Conservation (phyloP, 83 land plant genomes). For the Picea abies region DNA sequence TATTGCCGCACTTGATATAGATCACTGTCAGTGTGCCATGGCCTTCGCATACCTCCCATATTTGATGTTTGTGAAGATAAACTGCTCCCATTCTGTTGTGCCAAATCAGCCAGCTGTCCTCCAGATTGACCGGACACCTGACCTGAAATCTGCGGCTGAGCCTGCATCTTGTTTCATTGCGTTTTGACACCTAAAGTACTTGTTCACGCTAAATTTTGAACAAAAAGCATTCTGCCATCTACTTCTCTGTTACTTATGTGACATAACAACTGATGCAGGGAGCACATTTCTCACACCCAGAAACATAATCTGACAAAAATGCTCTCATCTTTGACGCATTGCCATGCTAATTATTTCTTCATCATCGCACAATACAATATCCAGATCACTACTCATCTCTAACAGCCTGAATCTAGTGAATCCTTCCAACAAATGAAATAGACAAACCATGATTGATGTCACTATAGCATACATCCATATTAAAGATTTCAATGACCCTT, state of each 20-base stretch:
- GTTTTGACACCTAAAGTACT: no score
- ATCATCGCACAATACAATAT: neutral
- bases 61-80: conserved; percentile 31
- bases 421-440: neutral
- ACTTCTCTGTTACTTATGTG: neutral
- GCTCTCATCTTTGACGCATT: neutral
- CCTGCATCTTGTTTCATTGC: conserved; percentile 38
- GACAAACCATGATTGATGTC: neutral
- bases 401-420: conserved; percentile 5
- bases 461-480: neutral
- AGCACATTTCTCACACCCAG: neutral
- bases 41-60: conserved; percentile 13
- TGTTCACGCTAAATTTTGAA: no score
- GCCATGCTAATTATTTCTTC: neutral
- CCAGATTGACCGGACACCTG: conserved; percentile 47
- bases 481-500: neutral
- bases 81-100: conserved; percentile 45
- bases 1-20: conserved; percentile 3
- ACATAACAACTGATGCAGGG: neutral
- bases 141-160: conserved; percentile 52
- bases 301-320: neutral
- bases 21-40: conserved; percentile 33
- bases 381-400: neutral
- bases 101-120: conserved; percentile 20
- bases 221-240: no score